Evolutionary conservation across 805 yeast genomes (phyloP), one percentile per base, ranked within the genome.

Genomic region (Lachancea waltii): DNA sequence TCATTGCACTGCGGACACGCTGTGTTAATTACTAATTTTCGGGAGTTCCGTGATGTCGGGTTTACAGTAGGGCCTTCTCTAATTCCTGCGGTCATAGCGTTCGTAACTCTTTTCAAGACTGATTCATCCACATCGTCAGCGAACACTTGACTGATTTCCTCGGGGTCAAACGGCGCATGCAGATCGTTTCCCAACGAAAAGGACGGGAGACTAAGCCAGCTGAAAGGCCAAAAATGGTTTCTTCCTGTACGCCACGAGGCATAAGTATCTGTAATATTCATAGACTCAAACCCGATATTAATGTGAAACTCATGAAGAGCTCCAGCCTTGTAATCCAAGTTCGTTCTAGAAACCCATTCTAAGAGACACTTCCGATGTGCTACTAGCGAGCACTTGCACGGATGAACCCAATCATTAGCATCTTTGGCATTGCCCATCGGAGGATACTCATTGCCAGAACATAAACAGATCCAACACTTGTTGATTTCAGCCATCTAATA

Each of bases 321-420:
- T 21, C 33, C 42, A 13, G 31, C 32, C 23, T 32, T 37, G 28
- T 26, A 32, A 6, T 38, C 37, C 20, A 38, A 27, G 20, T 28
- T 22, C 26, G 23, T 38, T 13, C 34, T 19, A 10, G 42, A 25
- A 13, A 38, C 42, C 42, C 42, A 38, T 23, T 38, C 42, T 19
- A 38, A 24, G 24, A 72, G 54, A 38, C 77, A 72, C 33, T 51
- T 52, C 30, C 70, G 62, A 47, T 72, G 77, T 3, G 73, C 75
- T 8, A 58, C 47, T 18, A 72, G 47, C 4, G 68, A 67, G 48
- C 77, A 72, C 13, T 51, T 41, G 41, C 76, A 71, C 7, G 42
- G 42, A 1, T 58, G 59, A 13, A 68, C 59, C 73, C 73, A 70
- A 35, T 60, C 65, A 17, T 58, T 55, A 2, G 63, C 54, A 30